Percentiles rank a stretch among this genome's conserved stretches.
Evolutionary conservation across 192 early-diverging fungal genomes (phyloP).

Genomic region (Borealophlyctis nickersoniae): DNA sequence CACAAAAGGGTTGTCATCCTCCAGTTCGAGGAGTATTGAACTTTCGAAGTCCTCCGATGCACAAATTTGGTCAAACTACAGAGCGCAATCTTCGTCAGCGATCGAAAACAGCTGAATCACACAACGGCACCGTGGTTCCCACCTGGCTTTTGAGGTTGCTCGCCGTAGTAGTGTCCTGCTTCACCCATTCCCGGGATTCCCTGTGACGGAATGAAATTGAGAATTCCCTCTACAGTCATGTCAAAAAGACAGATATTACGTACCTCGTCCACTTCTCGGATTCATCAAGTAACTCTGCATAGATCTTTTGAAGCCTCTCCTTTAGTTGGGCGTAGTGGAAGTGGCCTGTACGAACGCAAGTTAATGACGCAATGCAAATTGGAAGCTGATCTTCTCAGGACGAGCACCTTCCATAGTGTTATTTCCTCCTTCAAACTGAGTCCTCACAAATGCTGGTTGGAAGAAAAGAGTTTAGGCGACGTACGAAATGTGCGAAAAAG

Average conservation of each 20-base stretch:
- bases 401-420: conserved; percentile 56
- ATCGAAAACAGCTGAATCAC: background rate
- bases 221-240: no score
- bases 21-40: conserved; percentile 46
- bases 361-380: no score
- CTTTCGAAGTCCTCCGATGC: conserved; percentile 45
- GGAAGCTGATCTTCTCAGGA: no score
- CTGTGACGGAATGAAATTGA: no score
- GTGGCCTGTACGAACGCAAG: no score
- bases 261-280: conserved; percentile 48
- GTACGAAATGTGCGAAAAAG: no score
- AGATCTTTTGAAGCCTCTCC: conserved; percentile 43
- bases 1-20: conserved; percentile 55
- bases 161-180: conserved; percentile 43
- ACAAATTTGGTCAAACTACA: conserved; percentile 53
- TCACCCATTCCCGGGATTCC: conserved; percentile 41
- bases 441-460: conserved; percentile 36
- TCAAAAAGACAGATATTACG: no score
- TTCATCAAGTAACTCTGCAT: conserved; percentile 40
- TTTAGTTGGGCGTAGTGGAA: conserved; percentile 33
- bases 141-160: conserved; percentile 51
- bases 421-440: conserved; percentile 48
- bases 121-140: background rate
- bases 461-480: no score
- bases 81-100: no score